phyloP scores from a whole-genome alignment of 495 filamentous ascomycete genomes.

The Penicillium simplicissimum region DNA sequence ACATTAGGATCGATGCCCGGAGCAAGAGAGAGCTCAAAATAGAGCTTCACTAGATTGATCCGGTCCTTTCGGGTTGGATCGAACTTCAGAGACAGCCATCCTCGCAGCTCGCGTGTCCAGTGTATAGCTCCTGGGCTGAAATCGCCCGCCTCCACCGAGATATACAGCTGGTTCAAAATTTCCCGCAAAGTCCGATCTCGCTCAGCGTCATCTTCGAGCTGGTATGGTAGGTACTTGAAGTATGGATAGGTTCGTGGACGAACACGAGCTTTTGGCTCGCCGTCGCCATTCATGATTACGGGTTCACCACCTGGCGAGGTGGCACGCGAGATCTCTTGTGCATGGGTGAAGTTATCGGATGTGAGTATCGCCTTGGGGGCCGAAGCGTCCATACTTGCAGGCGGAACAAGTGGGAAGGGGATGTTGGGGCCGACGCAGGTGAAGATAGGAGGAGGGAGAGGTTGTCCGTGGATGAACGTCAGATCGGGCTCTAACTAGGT shows the following conservation, averaged over 20 bases:
- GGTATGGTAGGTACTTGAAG: constrained; percentile 82
- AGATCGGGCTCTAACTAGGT: constrained; percentile 34
- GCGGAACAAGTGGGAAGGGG: constrained; percentile 14
- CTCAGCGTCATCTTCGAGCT: constrained; percentile 73
- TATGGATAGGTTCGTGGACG: constrained; percentile 92
- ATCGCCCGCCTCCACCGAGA: constrained; percentile 86
- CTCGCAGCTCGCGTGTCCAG: constrained; percentile 94
- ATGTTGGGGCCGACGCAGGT: constrained; percentile 17
- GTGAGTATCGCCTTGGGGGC: constrained; percentile 43
- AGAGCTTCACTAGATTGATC: constrained; percentile 81
- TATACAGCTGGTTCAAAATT: constrained; percentile 89
- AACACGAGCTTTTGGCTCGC: constrained; percentile 63
- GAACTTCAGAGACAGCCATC: constrained; percentile 95
- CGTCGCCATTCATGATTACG: constrained; percentile 52
- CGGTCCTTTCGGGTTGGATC: constrained; percentile 83
- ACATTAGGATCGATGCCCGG: constrained; percentile 81
- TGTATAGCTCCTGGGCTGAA: constrained; percentile 91
- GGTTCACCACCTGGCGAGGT: constrained; percentile 68
- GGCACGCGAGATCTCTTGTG: constrained; percentile 58
- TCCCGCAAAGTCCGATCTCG: constrained; percentile 73
- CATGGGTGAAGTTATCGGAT: constrained; percentile 50
- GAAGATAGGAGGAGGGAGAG: constrained; percentile 27
- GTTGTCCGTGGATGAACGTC: constrained; percentile 28
- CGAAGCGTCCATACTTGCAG: constrained; percentile 44
- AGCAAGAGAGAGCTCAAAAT: constrained; percentile 90